These are phyloP conservation scores for Venturiaceae sp. DNA, from an alignment of 2,329 filamentous ascomycete species.

Conservation along the genomic window DNA sequence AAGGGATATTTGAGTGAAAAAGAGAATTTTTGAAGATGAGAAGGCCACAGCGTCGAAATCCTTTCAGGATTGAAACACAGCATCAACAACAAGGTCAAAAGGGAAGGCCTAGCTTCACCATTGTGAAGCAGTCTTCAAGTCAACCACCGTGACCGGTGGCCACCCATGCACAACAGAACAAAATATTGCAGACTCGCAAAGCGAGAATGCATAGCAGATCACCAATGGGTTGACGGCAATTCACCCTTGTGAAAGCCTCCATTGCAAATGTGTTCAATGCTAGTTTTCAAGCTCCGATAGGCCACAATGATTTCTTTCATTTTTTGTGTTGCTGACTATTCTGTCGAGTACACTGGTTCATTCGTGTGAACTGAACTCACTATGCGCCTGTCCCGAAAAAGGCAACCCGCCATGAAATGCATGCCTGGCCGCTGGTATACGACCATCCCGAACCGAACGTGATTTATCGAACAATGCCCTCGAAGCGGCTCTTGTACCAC, in stretches of 20 bases:
- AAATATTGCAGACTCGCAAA: no score
- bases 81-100: no score
- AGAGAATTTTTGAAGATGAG: no score
- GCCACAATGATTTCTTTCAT: conserved; percentile 28
- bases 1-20: no score
- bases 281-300: conserved; percentile 33
- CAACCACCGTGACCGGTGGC: no score
- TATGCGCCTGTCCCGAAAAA: conserved; percentile 24
- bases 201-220: conserved; percentile 18
- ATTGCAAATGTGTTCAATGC: conserved; percentile 39
- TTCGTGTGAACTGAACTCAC: conserved; percentile 17
- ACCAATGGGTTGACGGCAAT: conserved; percentile 50
- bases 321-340: conserved; percentile 19
- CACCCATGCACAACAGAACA: no score
- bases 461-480: conserved; percentile 96
- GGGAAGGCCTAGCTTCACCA: no score
- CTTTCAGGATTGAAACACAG: no score
- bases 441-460: conserved; percentile 14
- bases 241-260: conserved; percentile 50
- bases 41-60: no score
- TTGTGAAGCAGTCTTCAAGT: no score
- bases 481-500: conserved; percentile 96
- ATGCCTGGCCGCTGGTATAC: conserved; percentile 6
- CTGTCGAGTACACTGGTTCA: not conserved
- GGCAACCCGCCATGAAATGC: conserved; percentile 12